Evolutionary conservation across 202 grass and related monocot genomes (phyloP).

Genomic region (Elaeis oleifera): DNA sequence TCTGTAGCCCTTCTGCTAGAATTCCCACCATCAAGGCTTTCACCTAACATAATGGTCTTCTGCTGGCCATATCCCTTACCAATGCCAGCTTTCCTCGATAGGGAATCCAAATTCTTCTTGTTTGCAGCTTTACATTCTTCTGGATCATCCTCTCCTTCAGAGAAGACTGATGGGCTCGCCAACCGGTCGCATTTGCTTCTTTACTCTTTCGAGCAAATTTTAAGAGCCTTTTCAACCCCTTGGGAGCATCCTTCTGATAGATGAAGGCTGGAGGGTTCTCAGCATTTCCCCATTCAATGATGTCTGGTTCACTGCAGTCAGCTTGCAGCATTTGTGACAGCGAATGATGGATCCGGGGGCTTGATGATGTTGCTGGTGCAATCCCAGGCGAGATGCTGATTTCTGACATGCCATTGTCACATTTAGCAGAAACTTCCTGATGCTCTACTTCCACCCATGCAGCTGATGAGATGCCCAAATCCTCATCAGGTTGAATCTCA

Average conservation of each 20-base stretch:
- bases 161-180: constrained; percentile 69
- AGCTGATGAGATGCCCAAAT: constrained; percentile 90
- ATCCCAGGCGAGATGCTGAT: constrained; percentile 34
- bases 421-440: constrained; percentile 46
- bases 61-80: constrained; percentile 16
- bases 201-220: constrained; percentile 98
- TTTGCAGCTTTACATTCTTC: constrained; percentile 57
- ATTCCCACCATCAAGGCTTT: constrained; percentile 48
- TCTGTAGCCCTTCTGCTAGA: constrained; percentile 61
- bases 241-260: constrained; percentile 92
- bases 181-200: constrained; percentile 55
- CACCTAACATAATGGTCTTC: constrained; percentile 27
- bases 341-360: constrained; percentile 70
- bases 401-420: constrained; percentile 40
- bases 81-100: constrained; percentile 10
- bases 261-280: constrained; percentile 91
- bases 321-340: constrained; percentile 99
- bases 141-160: constrained; percentile 93
- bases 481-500: constrained; percentile 66
- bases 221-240: constrained; percentile 93
- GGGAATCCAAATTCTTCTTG: constrained; percentile 27
- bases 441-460: constrained; percentile 93
- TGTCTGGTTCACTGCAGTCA: constrained; percentile 84
- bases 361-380: constrained; percentile 46
- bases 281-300: constrained; percentile 98